Evolutionary conservation across 345 rosid genomes (phyloP).

Genomic region (Citrus maxima): DNA sequence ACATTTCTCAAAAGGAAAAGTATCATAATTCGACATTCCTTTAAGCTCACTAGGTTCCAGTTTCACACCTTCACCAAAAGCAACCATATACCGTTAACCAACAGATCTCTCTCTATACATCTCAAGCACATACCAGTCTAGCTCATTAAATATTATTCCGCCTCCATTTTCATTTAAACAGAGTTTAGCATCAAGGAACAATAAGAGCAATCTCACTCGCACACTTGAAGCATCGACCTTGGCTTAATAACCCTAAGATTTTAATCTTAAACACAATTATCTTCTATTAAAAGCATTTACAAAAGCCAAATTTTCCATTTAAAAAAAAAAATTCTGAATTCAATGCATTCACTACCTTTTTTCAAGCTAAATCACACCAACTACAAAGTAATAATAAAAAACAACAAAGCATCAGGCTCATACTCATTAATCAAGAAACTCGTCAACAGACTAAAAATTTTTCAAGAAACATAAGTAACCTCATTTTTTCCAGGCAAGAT

Average conservation of each 20-base stretch:
- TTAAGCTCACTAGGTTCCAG: neutral
- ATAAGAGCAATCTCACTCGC: neutral
- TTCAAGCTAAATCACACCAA: neutral
- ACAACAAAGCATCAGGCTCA: neutral
- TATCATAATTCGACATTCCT: neutral
- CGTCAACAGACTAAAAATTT: neutral
- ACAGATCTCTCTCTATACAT: neutral
- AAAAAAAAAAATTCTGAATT: neutral
- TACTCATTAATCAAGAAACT: neutral
- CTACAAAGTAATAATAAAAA: neutral
- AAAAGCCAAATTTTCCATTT: neutral
- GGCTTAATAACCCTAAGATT: neutral
- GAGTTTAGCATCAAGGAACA: neutral
- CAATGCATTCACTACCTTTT: neutral
- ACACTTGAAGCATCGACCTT: neutral
- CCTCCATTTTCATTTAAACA: neutral
- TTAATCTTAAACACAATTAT: neutral
- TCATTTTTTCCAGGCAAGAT: constrained; percentile 93
- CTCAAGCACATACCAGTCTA: neutral
- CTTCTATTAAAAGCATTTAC: neutral
- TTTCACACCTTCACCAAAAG: neutral
- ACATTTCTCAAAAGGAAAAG: neutral
- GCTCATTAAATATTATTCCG: neutral
- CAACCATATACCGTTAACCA: neutral
- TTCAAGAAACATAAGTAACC: constrained; percentile 32